Conservation (phyloP, 805 yeast genomes). For the Pichia exigua region DNA sequence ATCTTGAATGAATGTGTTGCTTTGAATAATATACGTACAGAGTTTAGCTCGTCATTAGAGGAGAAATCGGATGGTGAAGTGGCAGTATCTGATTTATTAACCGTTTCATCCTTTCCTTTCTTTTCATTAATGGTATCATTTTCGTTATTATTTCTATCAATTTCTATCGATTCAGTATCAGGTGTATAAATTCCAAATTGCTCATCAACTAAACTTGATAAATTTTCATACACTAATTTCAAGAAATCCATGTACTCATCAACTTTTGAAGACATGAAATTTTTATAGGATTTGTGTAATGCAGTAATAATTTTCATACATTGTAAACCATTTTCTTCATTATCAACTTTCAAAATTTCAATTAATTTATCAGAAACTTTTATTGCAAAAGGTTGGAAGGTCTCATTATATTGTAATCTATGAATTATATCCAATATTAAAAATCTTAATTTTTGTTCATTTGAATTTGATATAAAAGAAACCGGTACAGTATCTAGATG, state of each 20-base stretch:
- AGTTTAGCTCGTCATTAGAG: constrained; percentile 32
- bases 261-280: constrained; percentile 58
- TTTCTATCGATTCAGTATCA: neutral
- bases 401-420: constrained; percentile 75
- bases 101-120: neutral
- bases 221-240: constrained; percentile 66
- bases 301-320: constrained; percentile 84
- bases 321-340: constrained; percentile 91
- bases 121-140: neutral
- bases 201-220: constrained; percentile 65
- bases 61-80: constrained; percentile 24
- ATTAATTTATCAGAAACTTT: constrained; percentile 54
- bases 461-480: constrained; percentile 55
- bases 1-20: constrained; percentile 84
- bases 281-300: constrained; percentile 77
- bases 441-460: constrained; percentile 73
- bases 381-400: constrained; percentile 62
- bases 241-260: constrained; percentile 73
- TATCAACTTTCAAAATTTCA: constrained; percentile 59
- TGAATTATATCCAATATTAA: constrained; percentile 71
- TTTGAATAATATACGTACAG: constrained; percentile 44
- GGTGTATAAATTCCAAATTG: constrained; percentile 41
- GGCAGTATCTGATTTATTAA: neutral
- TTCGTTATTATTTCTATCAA: constrained; percentile 1
- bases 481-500: constrained; percentile 63